Base-by-base conservation (phyloP, 805 yeast species). In the Nakazawaea wickerhamii region DNA sequence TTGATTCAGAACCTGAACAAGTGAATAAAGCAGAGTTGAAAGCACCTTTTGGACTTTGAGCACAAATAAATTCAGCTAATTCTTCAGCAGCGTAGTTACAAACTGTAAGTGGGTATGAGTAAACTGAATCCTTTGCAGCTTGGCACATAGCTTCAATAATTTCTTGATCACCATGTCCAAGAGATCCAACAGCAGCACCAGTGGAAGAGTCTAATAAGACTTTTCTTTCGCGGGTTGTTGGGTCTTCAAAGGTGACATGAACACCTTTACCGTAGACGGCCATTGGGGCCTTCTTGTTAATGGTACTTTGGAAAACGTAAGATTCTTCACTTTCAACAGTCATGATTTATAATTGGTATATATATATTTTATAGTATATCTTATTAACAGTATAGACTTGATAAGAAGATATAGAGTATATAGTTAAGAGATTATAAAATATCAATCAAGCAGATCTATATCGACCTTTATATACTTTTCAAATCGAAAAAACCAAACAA, bases 1-100 rank as follows among this genome's bases (percentile, higher is more conserved):
- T 80, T 36, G 87, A 85, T 55, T 80, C 87, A 18, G 85, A 68
- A 43, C 90, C 90, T 3, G 83, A 73, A 53, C 79, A 79, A 48
- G 76, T 65, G 57, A 66, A 68, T 25, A 66, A 55, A 4, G 71
- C 74, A 38, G 65, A 55, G 34, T 60, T 63, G 51, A 70, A 70
- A 6, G 70, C 64, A 13, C 66, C 69, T n/a, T 50, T 48, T 39
- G 73, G 72, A n/a, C 73, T 68, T 44, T 62, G 57, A 8, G 64
- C 67, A 45, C 52, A 38, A 41, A 50, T 78, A 77, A 59, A 61
- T 40, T 61, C 50, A 26, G 65, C 61, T 43, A 67, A 50, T 4
- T 53, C 58, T 44, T 67, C 71, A 30, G 68, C 59, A 5, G 53
- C 52, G 38, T 57, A 53, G 48, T 60, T 61, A 26, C 59, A 55